A percentile compares a stretch with the other conserved stretches of the same genome.
Evolutionary conservation across 805 yeast genomes (phyloP).

Genomic region (Metschnikowia corniflorae): DNA sequence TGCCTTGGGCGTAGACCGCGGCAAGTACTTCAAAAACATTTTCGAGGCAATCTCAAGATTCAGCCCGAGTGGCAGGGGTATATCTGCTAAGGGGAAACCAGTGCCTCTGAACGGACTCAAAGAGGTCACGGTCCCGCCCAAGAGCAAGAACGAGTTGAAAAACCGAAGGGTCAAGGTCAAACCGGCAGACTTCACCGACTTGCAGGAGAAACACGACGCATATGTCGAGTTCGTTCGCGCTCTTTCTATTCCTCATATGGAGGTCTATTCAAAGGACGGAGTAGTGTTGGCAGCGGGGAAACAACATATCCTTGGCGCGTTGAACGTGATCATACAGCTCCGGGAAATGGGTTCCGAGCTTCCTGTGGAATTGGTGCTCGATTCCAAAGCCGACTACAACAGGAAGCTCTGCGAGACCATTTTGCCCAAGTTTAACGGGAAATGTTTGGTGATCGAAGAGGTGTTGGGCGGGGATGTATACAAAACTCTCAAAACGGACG

Average conservation of each 20-base stretch:
- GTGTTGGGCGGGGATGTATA: constrained; percentile 50
- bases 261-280: constrained; percentile 31
- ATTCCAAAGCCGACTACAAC: constrained; percentile 36
- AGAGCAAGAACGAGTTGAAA: constrained; percentile 9
- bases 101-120: constrained; percentile 5
- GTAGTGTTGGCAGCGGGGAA: constrained; percentile 34
- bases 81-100: constrained; percentile 7
- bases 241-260: constrained; percentile 24
- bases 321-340: constrained; percentile 30
- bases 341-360: constrained; percentile 41
- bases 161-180: constrained; percentile 15
- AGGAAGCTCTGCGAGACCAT: constrained; percentile 52
- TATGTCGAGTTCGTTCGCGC: constrained; percentile 25
- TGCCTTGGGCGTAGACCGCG: constrained; percentile 7
- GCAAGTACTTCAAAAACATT: constrained; percentile 12
- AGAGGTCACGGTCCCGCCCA: constrained; percentile 2
- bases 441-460: constrained; percentile 54
- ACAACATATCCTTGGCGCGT: constrained; percentile 25
- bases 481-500: constrained; percentile 21
- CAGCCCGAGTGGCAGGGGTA: constrained; percentile 13
- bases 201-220: constrained; percentile 26
- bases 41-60: constrained; percentile 12
- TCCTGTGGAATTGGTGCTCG: constrained; percentile 45
- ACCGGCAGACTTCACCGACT: constrained; percentile 18
- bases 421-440: constrained; percentile 59